Base-by-base conservation (phyloP, 1,139 yeast species). In the Geotrichum fermentans region DNA sequence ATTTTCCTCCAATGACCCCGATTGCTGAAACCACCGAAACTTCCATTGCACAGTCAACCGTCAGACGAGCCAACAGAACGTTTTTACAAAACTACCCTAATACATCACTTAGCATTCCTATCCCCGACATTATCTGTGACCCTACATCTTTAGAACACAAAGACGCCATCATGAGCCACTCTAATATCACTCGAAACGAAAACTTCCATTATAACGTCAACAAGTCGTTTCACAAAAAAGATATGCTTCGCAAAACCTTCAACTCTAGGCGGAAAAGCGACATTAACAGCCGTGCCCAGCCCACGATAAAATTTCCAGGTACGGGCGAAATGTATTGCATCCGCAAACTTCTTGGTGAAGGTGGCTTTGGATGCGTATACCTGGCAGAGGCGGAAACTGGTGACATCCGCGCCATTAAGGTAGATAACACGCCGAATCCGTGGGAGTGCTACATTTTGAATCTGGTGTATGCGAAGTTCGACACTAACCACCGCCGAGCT, bases 361-460 rank as follows among this genome's bases (percentile, higher is more conserved):
- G 96, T 7, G 95, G 94, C 0, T 83, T 73, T 66, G 95, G 94
- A 0, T 74, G 79, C 1, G 96, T 88, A 0, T 88, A 81, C 61
- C 69, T 88, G 22, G 83, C 86, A 0, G 94, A 85, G 63, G 74
- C 80, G 10, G 79, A 78, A 49, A 65, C 72, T 16, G 43, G 40
- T 29, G 40, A 34, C 6, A 24, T 30, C 13, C 32, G 43, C 47
- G 96, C 96, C 0, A 67, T 89, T 51, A 89, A 89, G 60, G 77
- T 84, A 11, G 90, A 85, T 60, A 71, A 75, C 20, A 89, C 92
- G 0, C 69, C 88, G 0, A 77, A 80, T 36, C 73, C 79, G 10
- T 89, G 96, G 96, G 97, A 89, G 63, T 86, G 77, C 59, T 88
- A 85, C 61, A 79, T 88, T 24, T 68, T 86, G 49, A 74, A 69